Base-by-base conservation (phyloP, 306 rosid species). In the Vigna hirtella region DNA sequence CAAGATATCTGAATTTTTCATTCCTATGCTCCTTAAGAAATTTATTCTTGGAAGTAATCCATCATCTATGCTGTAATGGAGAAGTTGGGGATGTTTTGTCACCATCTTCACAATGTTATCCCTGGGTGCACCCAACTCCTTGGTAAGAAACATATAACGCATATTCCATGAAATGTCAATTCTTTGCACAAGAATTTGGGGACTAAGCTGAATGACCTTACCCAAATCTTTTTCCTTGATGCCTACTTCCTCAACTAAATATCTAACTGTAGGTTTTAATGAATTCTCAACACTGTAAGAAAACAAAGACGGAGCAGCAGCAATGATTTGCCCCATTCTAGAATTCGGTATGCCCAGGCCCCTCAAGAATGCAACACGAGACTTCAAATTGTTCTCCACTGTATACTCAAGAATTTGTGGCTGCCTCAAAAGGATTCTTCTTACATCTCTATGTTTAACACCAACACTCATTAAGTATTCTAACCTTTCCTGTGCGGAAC, bases 61-160 rank as follows among this genome's bases (percentile, higher is more conserved):
- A 58, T 83, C 96, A 26, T 90, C 91, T 28, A 96, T 96, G 87
- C 99, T 96, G 85, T 96, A 96, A 82, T 96, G 98, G 47, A 96
- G 98, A 74, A 96, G 88, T 84, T 96, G 99, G 5, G 99, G 99
- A 82, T 96, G 99, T 79, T 91, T 96, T 0, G 76, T 93, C 42
- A 96, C 99, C 99, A 96, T 96, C 88, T 96, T 96, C 78, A 93
- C 98, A 64, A 96, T 69, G 79, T 86, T 91, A 66, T 93, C 98
- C 82, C 89, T 89, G 24, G 99, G 90, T 42, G 99, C 99, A 74
- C 91, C 98, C 81, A 96, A 81, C 85, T 96, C 99, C 81, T 93
- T 81, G 45, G 89, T 80, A 74, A 96, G 97, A 83, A 96, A 96
- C 81, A 90, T 70, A 66, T 77, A 89, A 68, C 99, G 88, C 52